A percentile compares a stretch with the other conserved stretches of the same genome.
phyloP scores from a whole-genome alignment of 2,329 filamentous ascomycete species.

The Gyromitra esculenta region DNA sequence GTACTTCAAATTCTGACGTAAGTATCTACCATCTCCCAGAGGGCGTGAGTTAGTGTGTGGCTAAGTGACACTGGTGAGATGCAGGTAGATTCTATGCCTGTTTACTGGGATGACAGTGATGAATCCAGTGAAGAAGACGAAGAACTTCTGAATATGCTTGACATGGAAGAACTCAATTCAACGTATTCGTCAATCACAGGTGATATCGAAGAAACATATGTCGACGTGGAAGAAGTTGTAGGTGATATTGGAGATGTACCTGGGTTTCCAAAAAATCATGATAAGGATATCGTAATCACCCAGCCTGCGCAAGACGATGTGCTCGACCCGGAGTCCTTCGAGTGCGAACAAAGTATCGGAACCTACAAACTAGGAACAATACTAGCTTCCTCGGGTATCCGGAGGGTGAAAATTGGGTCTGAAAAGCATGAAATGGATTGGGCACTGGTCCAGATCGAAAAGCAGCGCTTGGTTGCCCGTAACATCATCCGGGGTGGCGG shows the following conservation, averaged over 20 bases:
- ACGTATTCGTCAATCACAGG: not conserved
- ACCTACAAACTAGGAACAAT: slow-evolving; percentile 74
- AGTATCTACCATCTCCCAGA: not conserved
- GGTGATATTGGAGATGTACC: slow-evolving; percentile 78
- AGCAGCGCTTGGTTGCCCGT: slow-evolving; percentile 73
- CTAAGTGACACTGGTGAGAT: not conserved
- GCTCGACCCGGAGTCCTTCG: slow-evolving; percentile 82
- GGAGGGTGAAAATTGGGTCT: slow-evolving; percentile 75
- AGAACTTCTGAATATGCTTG: not conserved
- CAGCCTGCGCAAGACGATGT: slow-evolving; percentile 68
- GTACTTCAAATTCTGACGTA: slow-evolving; percentile 15
- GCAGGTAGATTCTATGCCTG: slow-evolving; percentile 31
- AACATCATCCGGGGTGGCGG: slow-evolving; percentile 73
- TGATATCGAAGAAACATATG: not conserved
- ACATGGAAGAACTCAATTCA: not conserved
- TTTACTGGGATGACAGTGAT: slow-evolving; percentile 40
- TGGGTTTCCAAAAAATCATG: slow-evolving; percentile 77
- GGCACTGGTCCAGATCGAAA: slow-evolving; percentile 84
- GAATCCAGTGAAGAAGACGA: not conserved
- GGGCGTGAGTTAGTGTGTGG: not conserved
- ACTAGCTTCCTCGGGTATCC: slow-evolving; percentile 88
- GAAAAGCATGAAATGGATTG: slow-evolving; percentile 93
- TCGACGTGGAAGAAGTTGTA: not conserved
- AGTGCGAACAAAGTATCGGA: slow-evolving; percentile 68
- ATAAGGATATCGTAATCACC: slow-evolving; percentile 81